These are phyloP conservation scores for Trametes polyzona DNA, from an alignment of 1,284 basidiomycete genomes.

Conservation along the genomic window DNA sequence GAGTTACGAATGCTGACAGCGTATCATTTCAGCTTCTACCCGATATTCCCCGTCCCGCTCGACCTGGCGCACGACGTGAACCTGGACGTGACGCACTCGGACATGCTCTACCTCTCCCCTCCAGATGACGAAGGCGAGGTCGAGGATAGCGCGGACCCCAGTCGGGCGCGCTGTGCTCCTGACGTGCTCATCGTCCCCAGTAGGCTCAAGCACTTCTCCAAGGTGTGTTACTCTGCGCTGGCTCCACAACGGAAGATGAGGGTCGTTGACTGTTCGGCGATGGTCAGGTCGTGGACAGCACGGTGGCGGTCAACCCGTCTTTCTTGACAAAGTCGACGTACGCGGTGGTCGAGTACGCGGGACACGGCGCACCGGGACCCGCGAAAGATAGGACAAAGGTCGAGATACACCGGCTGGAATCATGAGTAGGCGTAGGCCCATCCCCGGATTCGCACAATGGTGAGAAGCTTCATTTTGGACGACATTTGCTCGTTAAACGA, in stretches of 20 bases:
- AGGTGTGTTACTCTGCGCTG: conserved; percentile 51
- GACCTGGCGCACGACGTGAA: conserved; percentile 81
- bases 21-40: conserved; percentile 77
- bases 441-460: too few species aligned
- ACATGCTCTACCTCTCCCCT: conserved; percentile 49
- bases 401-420: conserved; percentile 32
- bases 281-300: conserved; percentile 64
- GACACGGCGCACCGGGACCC: conserved; percentile 33
- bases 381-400: conserved; percentile 41
- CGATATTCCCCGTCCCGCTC: conserved; percentile 86
- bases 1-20: not conserved
- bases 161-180: conserved; percentile 49
- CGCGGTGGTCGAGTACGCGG: conserved; percentile 45
- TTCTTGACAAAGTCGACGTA: conserved; percentile 63
- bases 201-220: conserved; percentile 83
- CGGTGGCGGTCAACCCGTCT: conserved; percentile 74
- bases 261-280: not conserved
- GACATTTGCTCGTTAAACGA: too few species aligned
- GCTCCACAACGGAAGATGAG: not conserved
- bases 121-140: conserved; percentile 38
- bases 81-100: conserved; percentile 81
- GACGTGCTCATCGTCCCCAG: conserved; percentile 88
- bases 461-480: too few species aligned
- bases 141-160: conserved; percentile 33
- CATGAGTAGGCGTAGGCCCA: not conserved